These are phyloP conservation scores for Penicillium sp. DNA, from an alignment of 2,329 filamentous ascomycete genomes.

Conservation along the genomic window DNA sequence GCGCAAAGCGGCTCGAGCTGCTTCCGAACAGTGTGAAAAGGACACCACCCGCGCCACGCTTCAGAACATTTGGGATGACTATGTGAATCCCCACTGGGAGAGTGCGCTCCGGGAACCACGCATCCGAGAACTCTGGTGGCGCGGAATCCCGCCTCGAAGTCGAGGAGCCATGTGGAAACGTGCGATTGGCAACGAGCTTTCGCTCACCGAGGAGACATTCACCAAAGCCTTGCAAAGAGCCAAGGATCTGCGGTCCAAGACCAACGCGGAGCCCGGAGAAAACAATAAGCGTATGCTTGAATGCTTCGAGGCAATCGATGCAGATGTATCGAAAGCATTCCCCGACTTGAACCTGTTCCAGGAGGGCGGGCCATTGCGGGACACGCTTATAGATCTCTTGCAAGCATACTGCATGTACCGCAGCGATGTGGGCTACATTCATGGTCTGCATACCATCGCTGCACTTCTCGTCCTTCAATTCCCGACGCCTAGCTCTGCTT, in stretches of 20 bases:
- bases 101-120: conserved; percentile 57
- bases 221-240: conserved; percentile 61
- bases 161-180: conserved; percentile 62
- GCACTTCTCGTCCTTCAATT: conserved; percentile 63
- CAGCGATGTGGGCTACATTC: conserved; percentile 63
- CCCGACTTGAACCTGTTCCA: conserved; percentile 63
- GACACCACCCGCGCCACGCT: conserved; percentile 57
- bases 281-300: conserved; percentile 51
- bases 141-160: conserved; percentile 60
- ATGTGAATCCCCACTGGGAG: conserved; percentile 64
- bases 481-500: conserved; percentile 56
- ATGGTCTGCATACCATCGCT: conserved; percentile 62
- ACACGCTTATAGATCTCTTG: conserved; percentile 61
- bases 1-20: conserved; percentile 52
- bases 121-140: conserved; percentile 67
- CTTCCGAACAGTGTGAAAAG: conserved; percentile 53
- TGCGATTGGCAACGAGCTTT: conserved; percentile 65
- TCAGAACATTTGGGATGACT: conserved; percentile 64
- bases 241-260: conserved; percentile 51
- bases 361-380: conserved; percentile 56
- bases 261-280: conserved; percentile 48
- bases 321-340: conserved; percentile 59
- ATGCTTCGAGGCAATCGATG: conserved; percentile 58
- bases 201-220: conserved; percentile 59
- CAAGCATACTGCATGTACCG: conserved; percentile 67